Percentiles rank a stretch among this genome's conserved stretches.
Evolutionary conservation across 306 rosid species (phyloP).

Genomic region (Vicia villosa): DNA sequence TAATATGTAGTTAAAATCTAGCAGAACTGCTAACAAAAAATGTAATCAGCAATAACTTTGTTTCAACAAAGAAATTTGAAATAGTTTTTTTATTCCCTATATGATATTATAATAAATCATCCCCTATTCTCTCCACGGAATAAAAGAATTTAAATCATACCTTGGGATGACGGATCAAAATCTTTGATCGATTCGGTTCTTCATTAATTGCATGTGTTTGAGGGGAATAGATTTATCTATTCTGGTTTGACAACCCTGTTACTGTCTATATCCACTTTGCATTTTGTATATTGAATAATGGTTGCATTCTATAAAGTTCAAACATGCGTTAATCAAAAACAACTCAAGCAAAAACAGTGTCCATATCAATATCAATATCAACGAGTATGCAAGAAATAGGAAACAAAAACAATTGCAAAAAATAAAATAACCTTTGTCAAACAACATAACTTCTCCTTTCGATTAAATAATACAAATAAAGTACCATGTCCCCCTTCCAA

Average conservation of each 20-base stretch:
- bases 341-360: background rate
- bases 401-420: background rate
- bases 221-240: conserved; percentile 23
- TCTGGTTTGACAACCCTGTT: conserved; percentile 34
- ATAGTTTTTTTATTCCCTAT: background rate
- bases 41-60: too few relatives aligned
- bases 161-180: conserved; percentile 82
- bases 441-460: background rate
- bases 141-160: conserved; percentile 41
- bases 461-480: background rate
- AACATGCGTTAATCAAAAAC: background rate
- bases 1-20: too few relatives aligned
- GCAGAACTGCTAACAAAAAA: too few relatives aligned
- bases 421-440: background rate
- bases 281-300: background rate
- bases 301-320: background rate
- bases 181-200: conserved; percentile 72
- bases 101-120: background rate
- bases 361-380: background rate
- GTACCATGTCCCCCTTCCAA: too few relatives aligned
- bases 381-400: background rate
- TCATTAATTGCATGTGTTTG: conserved; percentile 65
- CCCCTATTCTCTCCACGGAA: background rate
- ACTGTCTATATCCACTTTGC: background rate
- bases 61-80: background rate